Evolutionary conservation across 495 filamentous ascomycete genomes (phyloP), one percentile per base, ranked within the genome.

Genomic region (Extremus antarcticus): DNA sequence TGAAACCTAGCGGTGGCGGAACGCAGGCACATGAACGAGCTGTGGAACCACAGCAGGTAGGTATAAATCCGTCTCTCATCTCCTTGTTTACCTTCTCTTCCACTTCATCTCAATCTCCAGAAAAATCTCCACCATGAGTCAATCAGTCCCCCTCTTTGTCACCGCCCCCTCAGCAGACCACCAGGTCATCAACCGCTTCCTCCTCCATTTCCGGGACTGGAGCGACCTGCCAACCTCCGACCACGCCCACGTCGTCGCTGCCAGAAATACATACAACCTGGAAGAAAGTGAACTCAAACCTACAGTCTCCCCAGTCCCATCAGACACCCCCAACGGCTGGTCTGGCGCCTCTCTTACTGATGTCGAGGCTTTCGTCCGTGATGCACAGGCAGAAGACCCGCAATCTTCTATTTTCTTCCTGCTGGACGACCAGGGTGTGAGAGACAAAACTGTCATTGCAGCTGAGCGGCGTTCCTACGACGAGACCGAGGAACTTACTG

Each of bases 391-490:
- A 3, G 19, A 45, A 17, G 41, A 21, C 19, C 16, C 19, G 41
- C 41, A 39, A n/a, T 39, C 41, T 17, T 45, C 41, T 7, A 45
- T 45, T 3, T 45, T 45, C 41, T 21, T 45, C 7, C 19, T n/a
- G 8, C 29, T 51, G 13, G 49, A 51, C 35, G 49, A 51, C 15
- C 11, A 51, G 25, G 49, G 49, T 13, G 11, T 51, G 49, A 7
- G 39, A 25, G 19, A 51, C 16, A 51, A 13, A 25, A 51, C 49
- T 15, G 13, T 29, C 19, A 19, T 51, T 25, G 3, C 39, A 15
- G 49, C 17, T 17, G 35, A 51, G 35, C 49, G 25, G 16, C 25
- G 49, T n/a, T 51, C n/a, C 19, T 22, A 51, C 25, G 49, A 51
- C 17, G 49, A 51, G 15, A 22, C 23, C 11, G 25, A 41, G 3